phyloP scores from a whole-genome alignment of 208 protist genomes.

The Phytomonas sp. region DNA sequence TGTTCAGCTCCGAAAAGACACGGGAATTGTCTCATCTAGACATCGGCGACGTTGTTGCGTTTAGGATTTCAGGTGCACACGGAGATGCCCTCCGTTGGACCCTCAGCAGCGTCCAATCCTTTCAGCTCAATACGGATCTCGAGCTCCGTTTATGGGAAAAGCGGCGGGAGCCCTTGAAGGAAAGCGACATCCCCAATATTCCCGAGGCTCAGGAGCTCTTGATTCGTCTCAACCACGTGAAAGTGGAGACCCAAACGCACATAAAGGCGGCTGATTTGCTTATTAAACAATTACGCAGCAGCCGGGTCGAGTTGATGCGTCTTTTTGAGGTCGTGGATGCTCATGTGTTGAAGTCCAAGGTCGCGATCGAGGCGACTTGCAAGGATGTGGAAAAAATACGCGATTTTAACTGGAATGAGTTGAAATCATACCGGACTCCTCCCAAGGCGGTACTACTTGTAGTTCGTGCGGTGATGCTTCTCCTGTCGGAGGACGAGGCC shows the following conservation, averaged over 20 bases:
- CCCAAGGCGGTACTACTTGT: slow-evolving; percentile 73
- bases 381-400: slow-evolving; percentile 75
- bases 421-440: slow-evolving; percentile 82
- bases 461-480: slow-evolving; percentile 80
- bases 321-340: slow-evolving; percentile 43
- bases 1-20: slow-evolving; percentile 20
- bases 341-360: slow-evolving; percentile 58
- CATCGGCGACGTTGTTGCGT: slow-evolving; percentile 66
- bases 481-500: slow-evolving; percentile 74
- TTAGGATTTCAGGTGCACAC: slow-evolving; percentile 47
- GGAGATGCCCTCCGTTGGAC: slow-evolving; percentile 66
- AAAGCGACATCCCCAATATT: slow-evolving; percentile 29
- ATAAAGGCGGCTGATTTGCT: slow-evolving; percentile 54
- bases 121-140: slow-evolving; percentile 59
- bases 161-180: slow-evolving; percentile 29
- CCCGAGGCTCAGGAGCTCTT: slow-evolving; percentile 53
- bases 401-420: slow-evolving; percentile 73
- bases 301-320: slow-evolving; percentile 47
- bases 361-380: slow-evolving; percentile 38
- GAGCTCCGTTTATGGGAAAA: slow-evolving; percentile 71
- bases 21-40: slow-evolving; percentile 35
- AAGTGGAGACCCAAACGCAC: slow-evolving; percentile 46
- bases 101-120: slow-evolving; percentile 56
- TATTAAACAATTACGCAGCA: slow-evolving; percentile 49
- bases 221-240: slow-evolving; percentile 39